Percentiles rank a stretch among this genome's conserved stretches.
Conservation (phyloP, 257 asterid genomes). For the Perilla frutescens region DNA sequence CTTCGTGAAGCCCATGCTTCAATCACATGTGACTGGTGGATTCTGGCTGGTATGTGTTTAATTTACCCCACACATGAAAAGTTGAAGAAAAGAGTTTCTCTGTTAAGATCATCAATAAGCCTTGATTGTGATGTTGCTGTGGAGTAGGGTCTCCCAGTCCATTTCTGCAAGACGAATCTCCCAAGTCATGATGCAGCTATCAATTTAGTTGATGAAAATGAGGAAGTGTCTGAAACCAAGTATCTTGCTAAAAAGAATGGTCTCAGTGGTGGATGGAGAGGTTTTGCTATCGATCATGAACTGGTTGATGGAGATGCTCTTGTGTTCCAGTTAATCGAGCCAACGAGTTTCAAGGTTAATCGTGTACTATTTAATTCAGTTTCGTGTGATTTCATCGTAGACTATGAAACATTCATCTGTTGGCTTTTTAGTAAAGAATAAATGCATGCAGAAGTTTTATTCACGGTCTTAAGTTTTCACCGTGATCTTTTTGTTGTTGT, state of each 20-base stretch:
- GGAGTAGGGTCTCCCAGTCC: conserved; percentile 55
- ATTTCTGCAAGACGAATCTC: conserved; percentile 55
- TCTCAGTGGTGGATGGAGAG: conserved; percentile 86
- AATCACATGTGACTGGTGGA: conserved; percentile 72
- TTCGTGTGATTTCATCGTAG: neutral
- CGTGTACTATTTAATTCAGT: neutral
- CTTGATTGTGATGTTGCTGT: neutral
- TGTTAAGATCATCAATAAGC: no score
- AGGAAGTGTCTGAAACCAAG: conserved; percentile 41
- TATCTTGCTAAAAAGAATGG: conserved; percentile 56
- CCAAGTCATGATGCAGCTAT: conserved; percentile 46
- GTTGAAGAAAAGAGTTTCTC: neutral
- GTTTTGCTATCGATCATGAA: conserved; percentile 56
- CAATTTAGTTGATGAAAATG: conserved; percentile 58
- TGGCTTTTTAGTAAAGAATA: no score
- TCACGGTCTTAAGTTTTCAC: neutral
- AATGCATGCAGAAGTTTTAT: no score
- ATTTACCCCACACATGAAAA: no score
- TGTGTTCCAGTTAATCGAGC: conserved; percentile 59
- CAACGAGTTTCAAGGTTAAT: conserved; percentile 58
- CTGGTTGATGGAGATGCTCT: conserved; percentile 69
- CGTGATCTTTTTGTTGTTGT: no score
- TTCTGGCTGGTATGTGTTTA: conserved; percentile 68
- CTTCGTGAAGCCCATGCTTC: conserved; percentile 69
- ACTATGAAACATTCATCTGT: neutral